Base-by-base conservation (phyloP, 1,284 basidiomycete species). In the Rhodotorula sp. region DNA sequence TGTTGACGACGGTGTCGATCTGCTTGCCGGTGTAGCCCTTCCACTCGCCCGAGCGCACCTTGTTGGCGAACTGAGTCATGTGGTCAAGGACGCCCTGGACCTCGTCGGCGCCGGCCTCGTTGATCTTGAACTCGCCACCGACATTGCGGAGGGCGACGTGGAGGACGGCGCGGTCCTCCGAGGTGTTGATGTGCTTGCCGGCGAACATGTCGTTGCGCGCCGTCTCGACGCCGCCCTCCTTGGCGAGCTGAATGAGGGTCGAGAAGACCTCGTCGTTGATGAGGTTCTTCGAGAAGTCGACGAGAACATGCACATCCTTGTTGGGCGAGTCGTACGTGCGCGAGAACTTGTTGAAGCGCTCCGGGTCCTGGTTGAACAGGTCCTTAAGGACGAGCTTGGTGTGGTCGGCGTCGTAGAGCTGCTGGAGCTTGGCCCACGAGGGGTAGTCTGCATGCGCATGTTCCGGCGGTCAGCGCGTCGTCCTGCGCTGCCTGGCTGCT, bases 221-320 rank as follows among this genome's bases (percentile, higher is more conserved):
- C 64, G 86, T 81, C 86, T 97, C 92, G 73, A 99, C 88, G 69
- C 88, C 83, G 41, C 94, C 94, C 83, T 98, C 94, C 72, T 88
- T 86, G 36, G 89, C 92, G 72, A 98, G 89, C 41, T 86, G 83
- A 78, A 98, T 86, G 66, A 97, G 88, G 27, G 87, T 76, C 46
- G 76, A 70, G 62, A 81, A 86, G 81, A 98, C 88, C 73, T 92
- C 88, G 78, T 93, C 86, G 73, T 91, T 94, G 85, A 98, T 88
- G 74, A 98, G 84, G 84, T 99, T 97, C 85, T 99, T 99, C 80
- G 93, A 96, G 84, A 91, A 97, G 84, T 99, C 96, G 80, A 97
- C 87, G 73, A 99, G 87, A 84, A 99, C 87, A 66, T 90, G 89
- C 69, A 90, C 89, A 73, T 88, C 85, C 46, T 89, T 86, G 61